A percentile compares a stretch with the other conserved stretches of the same genome.
These are phyloP conservation scores for Wickerhamiella kurtzmanii DNA, from an alignment of 805 yeast genomes.

Conservation along the genomic window DNA sequence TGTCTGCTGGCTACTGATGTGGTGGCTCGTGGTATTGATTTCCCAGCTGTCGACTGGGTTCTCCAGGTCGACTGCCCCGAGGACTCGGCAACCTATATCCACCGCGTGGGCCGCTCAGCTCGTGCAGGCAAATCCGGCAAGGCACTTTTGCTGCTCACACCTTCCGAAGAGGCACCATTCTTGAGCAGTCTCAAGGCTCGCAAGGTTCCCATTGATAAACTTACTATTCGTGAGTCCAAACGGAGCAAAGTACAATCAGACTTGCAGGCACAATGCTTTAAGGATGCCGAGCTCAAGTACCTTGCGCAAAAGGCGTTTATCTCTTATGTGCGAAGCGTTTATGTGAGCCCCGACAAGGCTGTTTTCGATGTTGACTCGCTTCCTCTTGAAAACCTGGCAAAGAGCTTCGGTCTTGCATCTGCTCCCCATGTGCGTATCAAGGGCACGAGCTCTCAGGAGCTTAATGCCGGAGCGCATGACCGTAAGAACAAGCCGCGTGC, in stretches of 20 bases:
- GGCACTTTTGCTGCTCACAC: slow-evolving; percentile 69
- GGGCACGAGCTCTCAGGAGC: slow-evolving; percentile 29
- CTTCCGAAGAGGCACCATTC: slow-evolving; percentile 63
- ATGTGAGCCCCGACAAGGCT: slow-evolving; percentile 75
- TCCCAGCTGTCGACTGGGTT: slow-evolving; percentile 94
- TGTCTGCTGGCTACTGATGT: slow-evolving; percentile 84
- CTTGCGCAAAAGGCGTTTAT: slow-evolving; percentile 92
- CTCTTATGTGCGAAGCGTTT: slow-evolving; percentile 74
- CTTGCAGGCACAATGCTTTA: slow-evolving; percentile 78
- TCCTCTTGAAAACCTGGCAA: slow-evolving; percentile 75
- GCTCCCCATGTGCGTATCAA: slow-evolving; percentile 81
- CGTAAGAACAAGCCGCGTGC: slow-evolving; percentile 67
- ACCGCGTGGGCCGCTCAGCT: slow-evolving; percentile 83
- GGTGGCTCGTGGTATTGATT: slow-evolving; percentile 84
- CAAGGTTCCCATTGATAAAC: slow-evolving; percentile 54
- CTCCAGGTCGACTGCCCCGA: slow-evolving; percentile 86
- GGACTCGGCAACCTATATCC: slow-evolving; percentile 77
- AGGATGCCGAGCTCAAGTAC: slow-evolving; percentile 82
- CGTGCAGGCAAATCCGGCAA: slow-evolving; percentile 76
- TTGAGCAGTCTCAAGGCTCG: slow-evolving; percentile 45
- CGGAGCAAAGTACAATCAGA: slow-evolving; percentile 66
- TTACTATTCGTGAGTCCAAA: slow-evolving; percentile 63
- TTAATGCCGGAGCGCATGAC: slow-evolving; percentile 21
- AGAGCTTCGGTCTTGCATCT: slow-evolving; percentile 84
- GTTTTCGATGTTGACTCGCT: slow-evolving; percentile 65